A percentile compares a stretch with the other conserved stretches of the same genome.
Evolutionary conservation across 148 eudicot species (phyloP).

Genomic region (Vaccinium vitisidaea): DNA sequence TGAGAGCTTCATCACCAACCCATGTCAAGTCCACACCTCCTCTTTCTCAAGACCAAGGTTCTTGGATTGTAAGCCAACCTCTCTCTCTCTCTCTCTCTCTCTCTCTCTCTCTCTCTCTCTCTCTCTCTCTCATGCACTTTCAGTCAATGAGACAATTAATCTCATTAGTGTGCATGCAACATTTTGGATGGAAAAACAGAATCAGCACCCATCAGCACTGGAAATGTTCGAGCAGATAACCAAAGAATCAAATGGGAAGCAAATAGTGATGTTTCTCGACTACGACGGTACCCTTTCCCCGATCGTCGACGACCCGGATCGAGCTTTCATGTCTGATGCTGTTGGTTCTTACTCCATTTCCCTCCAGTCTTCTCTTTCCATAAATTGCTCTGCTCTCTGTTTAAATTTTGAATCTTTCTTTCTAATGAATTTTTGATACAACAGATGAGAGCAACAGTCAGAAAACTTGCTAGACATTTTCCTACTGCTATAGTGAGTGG

Average conservation of each 20-base stretch:
- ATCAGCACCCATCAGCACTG: slow-evolving; percentile 54
- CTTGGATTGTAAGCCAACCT: slow-evolving; percentile 44
- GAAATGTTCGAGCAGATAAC: slow-evolving; percentile 72
- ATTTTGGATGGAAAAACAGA: slow-evolving; percentile 22
- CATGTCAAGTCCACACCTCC: slow-evolving; percentile 38
- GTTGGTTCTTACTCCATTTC: slow-evolving; percentile 25
- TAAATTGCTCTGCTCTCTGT: not conserved
- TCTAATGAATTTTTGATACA: not conserved
- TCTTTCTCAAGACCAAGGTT: slow-evolving; percentile 28
- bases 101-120: slow-evolving; percentile 13
- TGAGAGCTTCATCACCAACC: slow-evolving; percentile 86
- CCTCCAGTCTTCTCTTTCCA: not conserved
- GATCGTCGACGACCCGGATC: slow-evolving; percentile 70
- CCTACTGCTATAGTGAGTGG: slow-evolving; percentile 96
- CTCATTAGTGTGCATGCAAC: not conserved
- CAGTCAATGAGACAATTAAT: not conserved
- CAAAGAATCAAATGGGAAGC: slow-evolving; percentile 68
- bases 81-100: slow-evolving; percentile 7
- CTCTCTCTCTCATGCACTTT: not conserved
- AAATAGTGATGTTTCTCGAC: slow-evolving; percentile 71
- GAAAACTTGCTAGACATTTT: slow-evolving; percentile 69
- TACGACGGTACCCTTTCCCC: slow-evolving; percentile 36
- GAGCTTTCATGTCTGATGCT: slow-evolving; percentile 69
- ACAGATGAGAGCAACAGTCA: slow-evolving; percentile 87
- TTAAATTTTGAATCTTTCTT: not conserved